These are phyloP conservation scores for Globisporangium solare DNA, from an alignment of 352 stramenopile genomes.

Conservation along the genomic window DNA sequence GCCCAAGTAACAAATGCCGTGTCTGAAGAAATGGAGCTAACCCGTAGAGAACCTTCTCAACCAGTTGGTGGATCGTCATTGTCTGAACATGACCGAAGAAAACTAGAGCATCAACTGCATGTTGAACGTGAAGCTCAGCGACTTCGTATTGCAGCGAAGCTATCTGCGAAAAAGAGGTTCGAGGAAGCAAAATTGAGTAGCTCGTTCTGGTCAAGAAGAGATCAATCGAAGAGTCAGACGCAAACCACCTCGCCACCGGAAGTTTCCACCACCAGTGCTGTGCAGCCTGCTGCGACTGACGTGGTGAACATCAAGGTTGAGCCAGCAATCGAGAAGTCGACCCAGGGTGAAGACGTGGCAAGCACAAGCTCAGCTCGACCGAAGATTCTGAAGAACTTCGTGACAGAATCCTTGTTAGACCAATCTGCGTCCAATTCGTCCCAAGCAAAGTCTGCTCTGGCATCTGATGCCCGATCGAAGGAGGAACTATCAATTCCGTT, in stretches of 20 bases:
- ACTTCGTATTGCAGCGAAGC: conserved; percentile 54
- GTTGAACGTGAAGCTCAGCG: conserved; percentile 61
- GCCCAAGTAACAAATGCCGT: background rate
- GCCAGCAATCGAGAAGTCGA: background rate
- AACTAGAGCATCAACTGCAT: conserved; percentile 51
- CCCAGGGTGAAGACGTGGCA: background rate
- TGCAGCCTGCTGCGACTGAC: background rate
- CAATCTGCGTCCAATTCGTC: background rate
- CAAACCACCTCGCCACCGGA: conserved; percentile 10
- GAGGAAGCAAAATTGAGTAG: conserved; percentile 72
- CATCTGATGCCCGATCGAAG: conserved; percentile 5
- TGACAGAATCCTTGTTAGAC: background rate
- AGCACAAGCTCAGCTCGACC: background rate
- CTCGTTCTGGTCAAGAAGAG: conserved; percentile 55
- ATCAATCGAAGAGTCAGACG: conserved; percentile 39
- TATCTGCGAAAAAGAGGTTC: conserved; percentile 70
- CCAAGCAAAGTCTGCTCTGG: conserved; percentile 1
- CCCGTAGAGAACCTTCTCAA: conserved; percentile 1
- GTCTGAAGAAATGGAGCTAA: background rate
- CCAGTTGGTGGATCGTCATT: background rate
- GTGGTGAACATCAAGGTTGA: conserved; percentile 3
- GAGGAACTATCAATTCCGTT: conserved; percentile 5
- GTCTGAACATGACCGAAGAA: conserved; percentile 33
- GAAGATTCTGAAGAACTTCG: background rate
- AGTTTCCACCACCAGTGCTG: background rate